Evolutionary conservation across 345 rosid species (phyloP).

Genomic region (Nephelium lappaceum): DNA sequence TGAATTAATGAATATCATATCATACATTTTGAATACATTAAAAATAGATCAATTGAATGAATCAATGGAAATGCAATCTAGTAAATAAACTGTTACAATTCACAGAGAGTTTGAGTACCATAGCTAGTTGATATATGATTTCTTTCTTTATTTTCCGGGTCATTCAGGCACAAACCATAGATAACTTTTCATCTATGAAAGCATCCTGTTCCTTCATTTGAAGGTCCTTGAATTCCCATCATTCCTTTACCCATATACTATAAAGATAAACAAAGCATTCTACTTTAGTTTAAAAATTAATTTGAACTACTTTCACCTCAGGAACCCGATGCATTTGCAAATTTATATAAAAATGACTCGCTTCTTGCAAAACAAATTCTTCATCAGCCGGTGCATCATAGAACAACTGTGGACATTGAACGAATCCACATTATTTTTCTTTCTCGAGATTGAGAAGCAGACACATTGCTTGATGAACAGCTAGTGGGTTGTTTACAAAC

Average conservation of each 20-base stretch:
- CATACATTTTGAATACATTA: no score
- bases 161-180: slow-evolving; percentile 46
- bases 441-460: slow-evolving; percentile 30
- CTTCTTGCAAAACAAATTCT: slow-evolving; percentile 22
- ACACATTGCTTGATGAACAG: slow-evolving; percentile 55
- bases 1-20: no score
- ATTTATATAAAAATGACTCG: not conserved
- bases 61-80: no score
- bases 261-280: not conserved
- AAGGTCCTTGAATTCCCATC: slow-evolving; percentile 55
- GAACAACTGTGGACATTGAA: slow-evolving; percentile 55
- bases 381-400: slow-evolving; percentile 46
- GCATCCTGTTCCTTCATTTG: slow-evolving; percentile 60
- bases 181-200: slow-evolving; percentile 63
- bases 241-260: slow-evolving; percentile 42
- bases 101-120: slow-evolving; percentile 6
- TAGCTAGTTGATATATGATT: not conserved
- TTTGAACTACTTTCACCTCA: not conserved
- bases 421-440: slow-evolving; percentile 38
- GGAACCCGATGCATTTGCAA: not conserved
- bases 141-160: slow-evolving; percentile 20
- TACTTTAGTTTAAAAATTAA: not conserved
- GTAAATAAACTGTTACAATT: no score
- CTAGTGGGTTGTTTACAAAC: slow-evolving; percentile 55
- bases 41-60: no score